Evolutionary conservation across 257 asterid genomes (phyloP).

Genomic region (Leptodermis oblonga): DNA sequence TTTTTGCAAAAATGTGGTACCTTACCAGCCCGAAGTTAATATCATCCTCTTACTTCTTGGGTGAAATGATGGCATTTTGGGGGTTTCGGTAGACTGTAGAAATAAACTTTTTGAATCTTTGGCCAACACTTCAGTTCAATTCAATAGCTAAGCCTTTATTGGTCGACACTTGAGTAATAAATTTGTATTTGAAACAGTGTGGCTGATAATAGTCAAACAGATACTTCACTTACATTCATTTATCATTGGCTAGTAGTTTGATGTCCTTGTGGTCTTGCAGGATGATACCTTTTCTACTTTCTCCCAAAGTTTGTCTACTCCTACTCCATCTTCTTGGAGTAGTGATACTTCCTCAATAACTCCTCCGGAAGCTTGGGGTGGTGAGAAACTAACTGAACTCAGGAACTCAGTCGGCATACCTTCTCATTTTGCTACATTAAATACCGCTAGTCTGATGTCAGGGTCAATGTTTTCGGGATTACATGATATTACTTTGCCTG

Average conservation of each 20-base stretch:
- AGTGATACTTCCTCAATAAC: slow-evolving; percentile 68
- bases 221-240: background rate
- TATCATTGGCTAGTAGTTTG: background rate
- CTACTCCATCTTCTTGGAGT: slow-evolving; percentile 40
- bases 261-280: slow-evolving; percentile 40
- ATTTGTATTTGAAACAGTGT: background rate
- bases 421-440: slow-evolving; percentile 54
- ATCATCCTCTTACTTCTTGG: background rate
- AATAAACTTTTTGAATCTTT: background rate
- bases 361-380: slow-evolving; percentile 98
- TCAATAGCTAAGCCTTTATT: too few relatives aligned
- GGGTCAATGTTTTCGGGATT: slow-evolving; percentile 57
- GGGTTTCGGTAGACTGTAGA: too few relatives aligned
- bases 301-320: slow-evolving; percentile 53
- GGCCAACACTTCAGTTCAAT: too few relatives aligned
- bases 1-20: too few relatives aligned
- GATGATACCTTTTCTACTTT: slow-evolving; percentile 58
- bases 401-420: slow-evolving; percentile 63
- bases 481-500: slow-evolving; percentile 44
- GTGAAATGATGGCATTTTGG: too few relatives aligned
- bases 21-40: too few relatives aligned
- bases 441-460: slow-evolving; percentile 53
- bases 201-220: background rate
- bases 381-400: slow-evolving; percentile 71
- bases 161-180: background rate